phyloP scores from a whole-genome alignment of 495 filamentous ascomycete species.

The Xylaria cubensis region DNA sequence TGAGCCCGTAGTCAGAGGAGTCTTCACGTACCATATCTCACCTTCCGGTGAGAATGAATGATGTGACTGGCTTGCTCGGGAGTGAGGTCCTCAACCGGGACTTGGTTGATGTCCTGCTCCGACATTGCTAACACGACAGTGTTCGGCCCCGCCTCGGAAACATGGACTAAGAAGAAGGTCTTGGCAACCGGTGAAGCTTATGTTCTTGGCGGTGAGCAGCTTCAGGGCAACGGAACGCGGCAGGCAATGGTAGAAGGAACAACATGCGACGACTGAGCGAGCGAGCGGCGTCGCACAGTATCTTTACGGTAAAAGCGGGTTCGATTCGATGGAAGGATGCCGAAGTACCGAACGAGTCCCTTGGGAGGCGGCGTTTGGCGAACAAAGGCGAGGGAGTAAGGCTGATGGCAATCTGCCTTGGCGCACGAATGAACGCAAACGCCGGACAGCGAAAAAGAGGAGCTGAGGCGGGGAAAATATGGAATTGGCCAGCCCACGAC shows the following conservation, averaged over 20 bases:
- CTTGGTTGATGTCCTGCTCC: slow-evolving; percentile 44
- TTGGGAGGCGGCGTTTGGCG: neutral
- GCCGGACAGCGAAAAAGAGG: neutral
- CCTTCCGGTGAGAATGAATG: slow-evolving; percentile 65
- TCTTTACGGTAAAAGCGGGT: slow-evolving; percentile 13
- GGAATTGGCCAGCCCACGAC: neutral
- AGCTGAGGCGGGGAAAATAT: slow-evolving; percentile 2
- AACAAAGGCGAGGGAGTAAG: neutral
- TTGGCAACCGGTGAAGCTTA: slow-evolving; percentile 19
- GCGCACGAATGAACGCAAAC: neutral
- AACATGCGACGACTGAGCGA: slow-evolving; percentile 3
- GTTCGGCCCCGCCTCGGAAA: slow-evolving; percentile 33
- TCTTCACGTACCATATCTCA: slow-evolving; percentile 60
- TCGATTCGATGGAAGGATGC: slow-evolving; percentile 3
- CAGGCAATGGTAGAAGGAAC: neutral
- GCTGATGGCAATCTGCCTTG: slow-evolving; percentile 18
- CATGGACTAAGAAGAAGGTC: slow-evolving; percentile 9
- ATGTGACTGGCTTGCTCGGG: slow-evolving; percentile 64
- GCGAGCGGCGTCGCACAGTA: neutral
- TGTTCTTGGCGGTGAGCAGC: slow-evolving; percentile 1
- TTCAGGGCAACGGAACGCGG: neutral
- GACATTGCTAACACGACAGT: slow-evolving; percentile 26
- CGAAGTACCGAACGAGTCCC: slow-evolving; percentile 11
- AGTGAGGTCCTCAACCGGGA: slow-evolving; percentile 56
- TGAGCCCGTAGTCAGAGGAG: neutral